phyloP scores from a whole-genome alignment of 2,329 filamentous ascomycete genomes.

The Blastomyces percursus region DNA sequence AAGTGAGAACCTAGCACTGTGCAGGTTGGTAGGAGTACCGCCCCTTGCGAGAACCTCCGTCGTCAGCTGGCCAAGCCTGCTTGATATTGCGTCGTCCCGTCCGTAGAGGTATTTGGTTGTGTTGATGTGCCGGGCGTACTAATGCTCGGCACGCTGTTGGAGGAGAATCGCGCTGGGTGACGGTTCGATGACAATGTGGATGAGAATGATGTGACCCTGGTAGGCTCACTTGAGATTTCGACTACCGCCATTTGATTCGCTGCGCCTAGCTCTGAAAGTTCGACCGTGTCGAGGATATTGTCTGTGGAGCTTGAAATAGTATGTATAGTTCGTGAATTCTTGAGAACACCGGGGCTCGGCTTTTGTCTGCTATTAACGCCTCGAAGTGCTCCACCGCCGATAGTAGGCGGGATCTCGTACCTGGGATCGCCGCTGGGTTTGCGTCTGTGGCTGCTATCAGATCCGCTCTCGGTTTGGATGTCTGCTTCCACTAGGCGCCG shows the following conservation, averaged over 20 bases:
- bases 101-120: neutral
- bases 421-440: neutral
- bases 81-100: neutral
- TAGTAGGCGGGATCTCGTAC: neutral
- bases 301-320: neutral
- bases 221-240: constrained; percentile 2
- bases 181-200: neutral
- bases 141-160: neutral
- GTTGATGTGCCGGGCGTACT: neutral
- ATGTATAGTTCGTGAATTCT: neutral
- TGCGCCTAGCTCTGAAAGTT: neutral
- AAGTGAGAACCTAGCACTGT: neutral
- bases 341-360: neutral
- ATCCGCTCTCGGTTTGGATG: neutral
- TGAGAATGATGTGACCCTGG: neutral
- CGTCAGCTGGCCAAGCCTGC: neutral
- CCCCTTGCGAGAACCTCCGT: neutral
- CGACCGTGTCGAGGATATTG: neutral
- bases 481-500: constrained; percentile 37
- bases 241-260: neutral
- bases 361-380: neutral
- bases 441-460: neutral
- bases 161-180: neutral
- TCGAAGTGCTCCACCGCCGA: neutral
- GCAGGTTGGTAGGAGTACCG: neutral